Conservation (phyloP, 257 asterid species). For the Solanum raphanifolium region DNA sequence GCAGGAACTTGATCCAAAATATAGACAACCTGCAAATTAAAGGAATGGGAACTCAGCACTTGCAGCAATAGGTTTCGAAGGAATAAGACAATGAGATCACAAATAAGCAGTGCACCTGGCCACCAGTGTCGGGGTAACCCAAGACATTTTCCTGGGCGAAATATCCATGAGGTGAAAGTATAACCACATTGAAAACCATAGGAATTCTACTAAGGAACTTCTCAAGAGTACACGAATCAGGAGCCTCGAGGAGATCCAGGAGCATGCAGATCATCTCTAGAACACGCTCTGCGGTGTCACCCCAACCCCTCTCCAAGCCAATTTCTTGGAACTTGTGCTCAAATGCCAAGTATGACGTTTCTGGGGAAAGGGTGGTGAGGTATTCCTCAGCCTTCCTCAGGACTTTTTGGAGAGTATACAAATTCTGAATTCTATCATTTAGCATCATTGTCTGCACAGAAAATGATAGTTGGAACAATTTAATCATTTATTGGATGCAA, state of each 20-base stretch:
- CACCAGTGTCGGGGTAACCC: conserved; percentile 98
- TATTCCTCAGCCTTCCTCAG: conserved; percentile 92
- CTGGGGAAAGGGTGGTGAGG: conserved; percentile 54
- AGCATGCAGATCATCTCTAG: conserved; percentile 84
- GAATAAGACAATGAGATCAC: not conserved
- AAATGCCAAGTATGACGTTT: conserved; percentile 45
- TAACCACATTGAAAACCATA: conserved; percentile 94
- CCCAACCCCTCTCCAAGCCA: conserved; percentile 98
- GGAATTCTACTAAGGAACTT: conserved; percentile 81
- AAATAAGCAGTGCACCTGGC: conserved; percentile 48
- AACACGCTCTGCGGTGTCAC: conserved; percentile 63
- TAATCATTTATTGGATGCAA: not conserved
- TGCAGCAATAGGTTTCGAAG: not conserved
- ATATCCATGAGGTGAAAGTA: conserved; percentile 96
- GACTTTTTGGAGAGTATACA: conserved; percentile 53
- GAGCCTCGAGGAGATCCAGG: conserved; percentile 85
- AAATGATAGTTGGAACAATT: not conserved
- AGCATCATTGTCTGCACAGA: conserved; percentile 65
- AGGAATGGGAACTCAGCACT: not conserved
- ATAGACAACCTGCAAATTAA: conserved; percentile 65
- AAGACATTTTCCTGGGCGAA: conserved; percentile 97
- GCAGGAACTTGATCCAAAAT: conserved; percentile 99
- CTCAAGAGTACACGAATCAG: conserved; percentile 84
- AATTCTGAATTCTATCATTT: conserved; percentile 56
- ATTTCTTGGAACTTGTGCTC: conserved; percentile 77